A percentile compares a stretch with the other conserved stretches of the same genome.
Evolutionary conservation across 1,284 basidiomycete genomes (phyloP).

Genomic region (Exsudoporus floridanus): DNA sequence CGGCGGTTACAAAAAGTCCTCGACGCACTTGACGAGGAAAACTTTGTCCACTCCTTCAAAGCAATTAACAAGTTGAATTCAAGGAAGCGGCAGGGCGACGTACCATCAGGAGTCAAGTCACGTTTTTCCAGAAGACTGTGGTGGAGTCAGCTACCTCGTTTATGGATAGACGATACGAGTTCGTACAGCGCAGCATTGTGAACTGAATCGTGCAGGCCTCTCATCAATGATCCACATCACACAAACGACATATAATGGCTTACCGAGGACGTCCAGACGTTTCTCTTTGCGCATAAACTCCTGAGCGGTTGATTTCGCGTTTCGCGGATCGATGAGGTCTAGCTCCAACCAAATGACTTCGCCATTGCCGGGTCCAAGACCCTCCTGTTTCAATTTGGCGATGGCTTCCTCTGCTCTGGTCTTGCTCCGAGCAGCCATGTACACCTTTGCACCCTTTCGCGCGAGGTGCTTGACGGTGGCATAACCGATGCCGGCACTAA

Average conservation of each 20-base stretch:
- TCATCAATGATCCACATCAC: background rate
- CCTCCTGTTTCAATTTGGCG: slow-evolving; percentile 38
- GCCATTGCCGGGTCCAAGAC: slow-evolving; percentile 38
- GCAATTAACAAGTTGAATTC: background rate
- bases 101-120: slow-evolving; percentile 37
- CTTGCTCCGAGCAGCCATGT: slow-evolving; percentile 44
- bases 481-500: slow-evolving; percentile 46
- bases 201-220: slow-evolving; percentile 33
- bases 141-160: slow-evolving; percentile 3
- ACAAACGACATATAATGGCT: background rate
- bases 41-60: slow-evolving; percentile 38
- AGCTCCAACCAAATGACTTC: slow-evolving; percentile 46
- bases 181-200: slow-evolving; percentile 53
- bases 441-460: slow-evolving; percentile 45
- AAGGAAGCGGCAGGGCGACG: background rate
- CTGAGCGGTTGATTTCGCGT: slow-evolving; percentile 46
- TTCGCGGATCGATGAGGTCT: slow-evolving; percentile 45
- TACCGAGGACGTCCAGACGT: slow-evolving; percentile 57
- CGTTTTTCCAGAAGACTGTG: slow-evolving; percentile 19
- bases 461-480: slow-evolving; percentile 47
- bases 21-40: slow-evolving; percentile 46
- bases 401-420: slow-evolving; percentile 41
- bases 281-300: slow-evolving; percentile 46
- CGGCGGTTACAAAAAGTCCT: background rate
- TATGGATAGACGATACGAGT: background rate